Conservation (phyloP, 441 rosid species). For the Croton setiger region DNA sequence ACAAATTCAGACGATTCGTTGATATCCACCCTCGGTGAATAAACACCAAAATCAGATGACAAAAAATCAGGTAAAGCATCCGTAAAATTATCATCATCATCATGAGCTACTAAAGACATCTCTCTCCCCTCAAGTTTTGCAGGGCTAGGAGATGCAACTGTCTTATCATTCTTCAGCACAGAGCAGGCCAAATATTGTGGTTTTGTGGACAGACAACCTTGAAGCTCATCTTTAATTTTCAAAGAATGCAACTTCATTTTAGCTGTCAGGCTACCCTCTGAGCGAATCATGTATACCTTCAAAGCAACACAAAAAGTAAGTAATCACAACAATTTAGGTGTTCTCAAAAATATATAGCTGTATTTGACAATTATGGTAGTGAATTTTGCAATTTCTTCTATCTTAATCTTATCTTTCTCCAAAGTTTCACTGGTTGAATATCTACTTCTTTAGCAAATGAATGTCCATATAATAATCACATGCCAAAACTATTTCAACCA, state of each 20-base stretch:
- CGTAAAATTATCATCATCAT: constrained; percentile 84
- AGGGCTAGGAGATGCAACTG: constrained; percentile 34
- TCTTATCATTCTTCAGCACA: constrained; percentile 62
- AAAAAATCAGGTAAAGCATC: constrained; percentile 94
- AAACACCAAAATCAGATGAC: constrained; percentile 56
- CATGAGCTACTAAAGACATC: constrained; percentile 39
- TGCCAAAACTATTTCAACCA: too few relatives aligned
- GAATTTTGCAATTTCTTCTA: too few relatives aligned
- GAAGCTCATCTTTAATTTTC: constrained; percentile 94
- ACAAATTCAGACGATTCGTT: constrained; percentile 44
- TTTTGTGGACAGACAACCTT: constrained; percentile 51
- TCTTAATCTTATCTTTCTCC: not conserved
- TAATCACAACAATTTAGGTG: not conserved
- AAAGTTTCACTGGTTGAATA: too few relatives aligned
- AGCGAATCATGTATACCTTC: constrained; percentile 78
- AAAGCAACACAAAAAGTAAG: constrained; percentile 23
- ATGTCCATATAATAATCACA: too few relatives aligned
- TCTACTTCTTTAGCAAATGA: too few relatives aligned
- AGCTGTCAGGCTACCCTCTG: constrained; percentile 66
- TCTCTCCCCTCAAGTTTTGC: constrained; percentile 42
- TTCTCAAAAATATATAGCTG: not conserved
- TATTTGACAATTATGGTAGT: too few relatives aligned
- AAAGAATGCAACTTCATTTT: constrained; percentile 91
- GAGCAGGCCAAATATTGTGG: constrained; percentile 82
- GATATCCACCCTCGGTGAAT: constrained; percentile 41